A percentile compares a stretch with the other conserved stretches of the same genome.
Evolutionary conservation across 1,284 basidiomycete species (phyloP).

Genomic region (Rhodotorula sp.): DNA sequence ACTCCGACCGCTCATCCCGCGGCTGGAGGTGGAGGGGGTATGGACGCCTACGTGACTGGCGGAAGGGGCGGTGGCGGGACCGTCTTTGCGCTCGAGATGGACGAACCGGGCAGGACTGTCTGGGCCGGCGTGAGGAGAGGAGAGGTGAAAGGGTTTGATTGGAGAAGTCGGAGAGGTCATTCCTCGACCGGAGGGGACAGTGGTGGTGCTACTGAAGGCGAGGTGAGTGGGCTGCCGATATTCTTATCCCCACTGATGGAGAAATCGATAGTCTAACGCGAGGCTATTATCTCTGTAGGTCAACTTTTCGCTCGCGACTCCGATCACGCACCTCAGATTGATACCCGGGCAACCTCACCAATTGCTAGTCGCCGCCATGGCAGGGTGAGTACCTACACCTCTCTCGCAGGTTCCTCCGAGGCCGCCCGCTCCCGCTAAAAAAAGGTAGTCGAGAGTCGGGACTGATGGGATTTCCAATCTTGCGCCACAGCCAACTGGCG

Average conservation of each 20-base stretch:
- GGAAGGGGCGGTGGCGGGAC: slow-evolving; percentile 33
- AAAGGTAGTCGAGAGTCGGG: no score
- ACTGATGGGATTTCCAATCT: no score
- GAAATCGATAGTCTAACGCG: not conserved
- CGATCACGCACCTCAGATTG: slow-evolving; percentile 20
- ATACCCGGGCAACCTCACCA: slow-evolving; percentile 9
- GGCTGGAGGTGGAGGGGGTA: not conserved
- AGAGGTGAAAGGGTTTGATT: slow-evolving; percentile 27
- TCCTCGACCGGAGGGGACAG: not conserved
- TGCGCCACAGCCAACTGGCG: slow-evolving; percentile 13
- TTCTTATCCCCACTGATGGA: no score
- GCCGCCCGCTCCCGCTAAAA: no score
- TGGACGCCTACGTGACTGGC: slow-evolving; percentile 29
- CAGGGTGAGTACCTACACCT: slow-evolving; percentile 21
- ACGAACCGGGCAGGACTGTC: slow-evolving; percentile 28
- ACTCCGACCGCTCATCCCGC: not conserved
- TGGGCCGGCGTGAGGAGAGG: slow-evolving; percentile 34
- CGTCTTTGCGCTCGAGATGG: slow-evolving; percentile 37
- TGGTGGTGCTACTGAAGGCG: not conserved
- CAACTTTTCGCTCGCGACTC: slow-evolving; percentile 9
- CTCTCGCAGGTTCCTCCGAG: no score
- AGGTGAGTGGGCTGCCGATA: slow-evolving; percentile 5
- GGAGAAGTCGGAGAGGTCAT: not conserved
- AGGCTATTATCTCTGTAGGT: not conserved
- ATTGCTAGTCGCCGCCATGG: slow-evolving; percentile 19